Conservation (phyloP, 192 early-diverging fungal species). For the Coemansia sp. region DNA sequence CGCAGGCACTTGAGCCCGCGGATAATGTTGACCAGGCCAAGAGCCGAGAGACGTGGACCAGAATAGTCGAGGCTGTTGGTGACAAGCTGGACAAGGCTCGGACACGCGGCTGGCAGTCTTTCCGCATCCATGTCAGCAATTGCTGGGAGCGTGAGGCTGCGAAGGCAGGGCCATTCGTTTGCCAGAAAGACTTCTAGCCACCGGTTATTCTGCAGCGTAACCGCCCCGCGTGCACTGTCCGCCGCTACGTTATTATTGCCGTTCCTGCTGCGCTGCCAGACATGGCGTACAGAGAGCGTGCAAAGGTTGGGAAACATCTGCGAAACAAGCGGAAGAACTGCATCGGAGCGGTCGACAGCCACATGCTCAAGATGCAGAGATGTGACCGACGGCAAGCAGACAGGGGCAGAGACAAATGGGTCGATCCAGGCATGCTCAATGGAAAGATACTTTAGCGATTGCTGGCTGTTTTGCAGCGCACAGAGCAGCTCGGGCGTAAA, state of each 20-base stretch:
- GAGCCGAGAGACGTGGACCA: slow-evolving; percentile 42
- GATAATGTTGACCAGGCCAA: slow-evolving; percentile 30
- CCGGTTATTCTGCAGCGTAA: slow-evolving; percentile 34
- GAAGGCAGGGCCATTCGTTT: slow-evolving; percentile 29
- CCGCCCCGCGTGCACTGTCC: slow-evolving; percentile 37
- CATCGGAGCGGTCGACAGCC: slow-evolving; percentile 9
- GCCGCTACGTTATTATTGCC: not conserved
- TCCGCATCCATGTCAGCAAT: slow-evolving; percentile 33
- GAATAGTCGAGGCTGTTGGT: slow-evolving; percentile 52
- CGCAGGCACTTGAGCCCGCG: slow-evolving; percentile 32
- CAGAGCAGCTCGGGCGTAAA: slow-evolving; percentile 33
- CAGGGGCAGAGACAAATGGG: slow-evolving; percentile 10
- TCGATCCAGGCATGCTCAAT: slow-evolving; percentile 40
- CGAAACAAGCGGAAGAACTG: slow-evolving; percentile 23
- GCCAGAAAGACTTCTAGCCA: slow-evolving; percentile 25
- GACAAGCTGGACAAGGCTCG: slow-evolving; percentile 27
- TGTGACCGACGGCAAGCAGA: slow-evolving; percentile 17
- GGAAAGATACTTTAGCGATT: slow-evolving; percentile 15
- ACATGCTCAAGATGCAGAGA: slow-evolving; percentile 41
- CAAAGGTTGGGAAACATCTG: slow-evolving; percentile 30
- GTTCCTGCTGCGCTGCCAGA: slow-evolving; percentile 24
- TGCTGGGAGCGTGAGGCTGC: slow-evolving; percentile 38
- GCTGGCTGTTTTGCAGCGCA: slow-evolving; percentile 31
- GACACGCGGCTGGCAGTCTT: slow-evolving; percentile 26
- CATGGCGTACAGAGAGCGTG: slow-evolving; percentile 36